phyloP scores from a whole-genome alignment of 805 yeast species.

The Candida ulmi region DNA sequence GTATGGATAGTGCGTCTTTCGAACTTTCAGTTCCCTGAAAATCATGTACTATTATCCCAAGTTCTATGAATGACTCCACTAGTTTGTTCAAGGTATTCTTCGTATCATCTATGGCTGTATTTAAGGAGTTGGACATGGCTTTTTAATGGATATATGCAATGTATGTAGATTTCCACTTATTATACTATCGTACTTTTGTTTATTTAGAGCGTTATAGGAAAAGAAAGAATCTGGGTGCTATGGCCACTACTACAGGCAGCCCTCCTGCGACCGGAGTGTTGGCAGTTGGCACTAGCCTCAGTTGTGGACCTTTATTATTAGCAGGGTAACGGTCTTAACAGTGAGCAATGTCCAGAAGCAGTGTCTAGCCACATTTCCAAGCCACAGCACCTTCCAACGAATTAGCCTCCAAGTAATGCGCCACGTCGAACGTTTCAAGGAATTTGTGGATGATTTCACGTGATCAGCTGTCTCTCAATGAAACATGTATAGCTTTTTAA shows the following conservation, averaged over 20 bases:
- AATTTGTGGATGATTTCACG: conserved; percentile 13
- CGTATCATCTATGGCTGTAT: conserved; percentile 19
- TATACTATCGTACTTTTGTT: too few species aligned
- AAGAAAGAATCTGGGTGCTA: too few species aligned
- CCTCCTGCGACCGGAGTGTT: too few species aligned
- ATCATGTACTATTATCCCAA: conserved; percentile 91
- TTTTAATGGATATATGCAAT: too few species aligned
- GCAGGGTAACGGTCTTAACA: neutral
- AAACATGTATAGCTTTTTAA: neutral
- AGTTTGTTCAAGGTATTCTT: conserved; percentile 39
- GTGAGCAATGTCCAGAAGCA: neutral
- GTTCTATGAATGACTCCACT: conserved; percentile 78
- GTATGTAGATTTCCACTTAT: too few species aligned
- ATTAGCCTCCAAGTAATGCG: neutral
- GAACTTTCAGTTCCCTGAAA: conserved; percentile 86
- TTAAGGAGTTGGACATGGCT: too few species aligned
- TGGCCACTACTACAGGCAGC: too few species aligned
- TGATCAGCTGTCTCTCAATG: conserved; percentile 1
- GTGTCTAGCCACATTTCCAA: neutral
- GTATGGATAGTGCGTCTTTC: conserved; percentile 42
- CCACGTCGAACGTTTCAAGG: conserved; percentile 1
- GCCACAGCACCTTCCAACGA: too few species aligned
- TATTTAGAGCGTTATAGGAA: too few species aligned
- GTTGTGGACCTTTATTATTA: too few species aligned
- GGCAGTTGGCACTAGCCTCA: too few species aligned